Evolutionary conservation across 371 early-diverging fungal genomes (phyloP), one percentile per base, ranked within the genome.

Genomic region (Mortierella polycephala): DNA sequence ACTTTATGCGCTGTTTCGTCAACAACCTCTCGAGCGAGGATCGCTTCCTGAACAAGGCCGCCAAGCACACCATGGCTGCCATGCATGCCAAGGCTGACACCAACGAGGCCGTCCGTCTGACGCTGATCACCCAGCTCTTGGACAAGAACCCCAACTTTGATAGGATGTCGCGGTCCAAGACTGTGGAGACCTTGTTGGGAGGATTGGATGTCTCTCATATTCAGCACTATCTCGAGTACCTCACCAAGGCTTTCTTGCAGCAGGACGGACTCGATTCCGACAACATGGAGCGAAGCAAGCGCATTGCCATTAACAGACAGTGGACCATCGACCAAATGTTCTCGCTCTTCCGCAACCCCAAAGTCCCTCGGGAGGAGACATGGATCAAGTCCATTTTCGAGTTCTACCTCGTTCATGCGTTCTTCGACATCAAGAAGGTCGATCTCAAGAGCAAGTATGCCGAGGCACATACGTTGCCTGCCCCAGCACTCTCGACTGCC

Each of bases 301-400:
- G 73, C 37, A 71, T 86, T 23, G 89, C 90, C 42, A 67, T 83
- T 21, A 86, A 85, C 71, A 91, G 96, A 45, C 83, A 84, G 53
- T 96, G 96, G 96, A 90, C 86, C 4, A 58, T 95, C 7, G 91
- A 93, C 57, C 95, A 95, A 79, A 87, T 97, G 89, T 82, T 89
- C 45, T 82, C 87, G 21, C 81, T 97, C 51, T 83, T 95, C 63
- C 87, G 88, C 41, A 92, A 91, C 63, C 81, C 85, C 44, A 88
- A 89, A 70, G 83, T 95, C 53, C 91, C 94, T 44, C 93, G 91
- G 50, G 86, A 90, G 47, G 92, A 94, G 74, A 85, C 81, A 13
- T 91, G 94, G 90, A 77, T 94, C 21, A 65, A 80, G 53, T 75
- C 74, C 1, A 85, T 95, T 39, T 83, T 91, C 51, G 83, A 87